phyloP scores from a whole-genome alignment of 1,284 basidiomycete genomes.

The Xerocomus amazonicus region DNA sequence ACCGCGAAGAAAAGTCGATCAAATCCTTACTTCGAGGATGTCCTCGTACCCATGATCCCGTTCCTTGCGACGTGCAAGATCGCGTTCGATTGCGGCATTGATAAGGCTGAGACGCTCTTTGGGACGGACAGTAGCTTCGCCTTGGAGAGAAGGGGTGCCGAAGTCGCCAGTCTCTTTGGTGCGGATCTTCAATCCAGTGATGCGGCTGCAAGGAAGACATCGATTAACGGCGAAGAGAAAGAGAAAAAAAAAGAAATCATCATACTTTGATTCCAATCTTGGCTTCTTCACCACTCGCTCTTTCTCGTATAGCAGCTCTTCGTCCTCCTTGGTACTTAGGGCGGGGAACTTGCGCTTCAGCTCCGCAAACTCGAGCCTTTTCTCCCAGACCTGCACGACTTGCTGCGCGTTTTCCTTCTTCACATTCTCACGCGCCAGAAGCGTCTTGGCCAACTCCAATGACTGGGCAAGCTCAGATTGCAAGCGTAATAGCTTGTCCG shows the following conservation, averaged over 20 bases:
- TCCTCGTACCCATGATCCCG: conserved; percentile 85
- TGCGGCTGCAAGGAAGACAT: conserved; percentile 35
- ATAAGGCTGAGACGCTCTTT: conserved; percentile 65
- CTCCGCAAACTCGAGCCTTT: conserved; percentile 71
- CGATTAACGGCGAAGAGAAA: background rate
- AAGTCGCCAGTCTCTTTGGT: conserved; percentile 41
- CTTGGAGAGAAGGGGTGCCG: conserved; percentile 40
- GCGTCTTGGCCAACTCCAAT: conserved; percentile 66
- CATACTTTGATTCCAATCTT: conserved; percentile 43
- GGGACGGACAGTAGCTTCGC: conserved; percentile 53
- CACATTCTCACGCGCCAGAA: conserved; percentile 69
- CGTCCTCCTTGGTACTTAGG: conserved; percentile 72
- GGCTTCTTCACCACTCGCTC: conserved; percentile 62
- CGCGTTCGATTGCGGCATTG: conserved; percentile 63
- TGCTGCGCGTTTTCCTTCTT: conserved; percentile 67
- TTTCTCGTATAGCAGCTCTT: conserved; percentile 79
- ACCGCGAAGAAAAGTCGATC: background rate
- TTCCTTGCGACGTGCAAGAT: conserved; percentile 66
- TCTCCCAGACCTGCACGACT: conserved; percentile 73
- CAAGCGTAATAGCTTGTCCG: conserved; percentile 82
- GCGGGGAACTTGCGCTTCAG: conserved; percentile 75
- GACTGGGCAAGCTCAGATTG: conserved; percentile 74
- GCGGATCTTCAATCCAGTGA: conserved; percentile 49
- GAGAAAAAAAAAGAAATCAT: conserved; percentile 13
- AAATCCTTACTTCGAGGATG: conserved; percentile 62